Conservation (phyloP, 2,329 filamentous ascomycete genomes). For the Colletotrichum gloeosporioides region DNA sequence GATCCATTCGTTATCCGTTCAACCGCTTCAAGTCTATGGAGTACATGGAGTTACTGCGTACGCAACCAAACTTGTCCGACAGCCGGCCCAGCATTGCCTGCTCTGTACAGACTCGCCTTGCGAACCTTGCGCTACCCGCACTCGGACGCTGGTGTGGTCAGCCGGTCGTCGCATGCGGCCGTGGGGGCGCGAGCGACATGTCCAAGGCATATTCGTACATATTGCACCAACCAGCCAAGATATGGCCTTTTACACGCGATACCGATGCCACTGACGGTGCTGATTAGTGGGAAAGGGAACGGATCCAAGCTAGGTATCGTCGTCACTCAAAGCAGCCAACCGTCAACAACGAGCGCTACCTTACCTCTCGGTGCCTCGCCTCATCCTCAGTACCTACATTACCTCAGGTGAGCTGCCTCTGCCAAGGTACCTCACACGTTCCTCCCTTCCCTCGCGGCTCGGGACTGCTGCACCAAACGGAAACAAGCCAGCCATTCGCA, state of each 20-base stretch:
- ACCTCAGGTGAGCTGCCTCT: background rate
- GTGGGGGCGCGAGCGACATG: conserved; percentile 7
- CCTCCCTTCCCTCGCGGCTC: background rate
- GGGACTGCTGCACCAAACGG: background rate
- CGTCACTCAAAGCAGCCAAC: background rate
- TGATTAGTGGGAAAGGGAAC: background rate
- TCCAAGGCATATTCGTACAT: background rate
- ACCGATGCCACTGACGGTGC: background rate
- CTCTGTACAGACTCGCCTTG: background rate
- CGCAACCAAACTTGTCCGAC: background rate
- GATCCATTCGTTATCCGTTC: background rate
- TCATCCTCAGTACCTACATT: background rate
- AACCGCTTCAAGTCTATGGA: background rate
- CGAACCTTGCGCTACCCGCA: conserved; percentile 4
- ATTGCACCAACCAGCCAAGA: background rate
- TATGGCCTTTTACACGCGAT: background rate
- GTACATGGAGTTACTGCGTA: background rate
- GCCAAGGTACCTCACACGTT: background rate
- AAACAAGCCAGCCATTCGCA: background rate
- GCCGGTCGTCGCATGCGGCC: conserved; percentile 14
- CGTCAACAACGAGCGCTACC: background rate
- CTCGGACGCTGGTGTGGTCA: conserved; percentile 10
- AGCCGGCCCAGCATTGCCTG: background rate
- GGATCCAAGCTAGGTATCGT: conserved; percentile 1
- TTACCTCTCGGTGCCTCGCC: background rate